Conservation (phyloP, 1,139 yeast genomes). For the Meyerozyma elateridarum region DNA sequence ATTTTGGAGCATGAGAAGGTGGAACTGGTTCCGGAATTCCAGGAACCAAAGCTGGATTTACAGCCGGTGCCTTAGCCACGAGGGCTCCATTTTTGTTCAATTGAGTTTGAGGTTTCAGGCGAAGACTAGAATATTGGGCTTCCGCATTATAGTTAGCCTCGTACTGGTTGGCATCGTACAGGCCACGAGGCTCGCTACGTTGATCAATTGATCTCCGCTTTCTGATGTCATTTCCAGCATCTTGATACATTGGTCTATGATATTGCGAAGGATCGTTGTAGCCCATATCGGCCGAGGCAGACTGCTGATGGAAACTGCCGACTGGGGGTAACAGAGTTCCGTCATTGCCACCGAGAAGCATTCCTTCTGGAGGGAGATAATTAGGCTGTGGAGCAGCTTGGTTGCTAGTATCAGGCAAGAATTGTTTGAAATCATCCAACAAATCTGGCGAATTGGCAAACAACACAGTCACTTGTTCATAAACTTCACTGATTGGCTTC, state of each 20-base stretch:
- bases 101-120: constrained; percentile 20
- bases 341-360: constrained; percentile 21
- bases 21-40: constrained; percentile 85
- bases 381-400: constrained; percentile 19
- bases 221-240: neutral
- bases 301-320: constrained; percentile 88
- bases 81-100: constrained; percentile 19
- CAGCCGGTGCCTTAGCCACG: constrained; percentile 19
- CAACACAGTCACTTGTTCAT: constrained; percentile 82
- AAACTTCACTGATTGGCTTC: constrained; percentile 91
- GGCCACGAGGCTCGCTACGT: constrained; percentile 1
- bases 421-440: constrained; percentile 89
- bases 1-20: constrained; percentile 49
- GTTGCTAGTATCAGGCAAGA: constrained; percentile 82
- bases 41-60: constrained; percentile 69
- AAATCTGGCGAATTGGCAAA: constrained; percentile 94
- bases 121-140: constrained; percentile 51
- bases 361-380: constrained; percentile 10
- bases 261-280: constrained; percentile 17
- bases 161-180: constrained; percentile 23
- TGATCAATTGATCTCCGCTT: constrained; percentile 2
- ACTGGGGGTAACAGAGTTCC: constrained; percentile 81
- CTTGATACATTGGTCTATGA: constrained; percentile 7
- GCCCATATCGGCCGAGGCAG: constrained; percentile 33
- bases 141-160: constrained; percentile 41